These are phyloP conservation scores for Aciculosporium take DNA, from an alignment of 2,329 filamentous ascomycete genomes.

Conservation along the genomic window DNA sequence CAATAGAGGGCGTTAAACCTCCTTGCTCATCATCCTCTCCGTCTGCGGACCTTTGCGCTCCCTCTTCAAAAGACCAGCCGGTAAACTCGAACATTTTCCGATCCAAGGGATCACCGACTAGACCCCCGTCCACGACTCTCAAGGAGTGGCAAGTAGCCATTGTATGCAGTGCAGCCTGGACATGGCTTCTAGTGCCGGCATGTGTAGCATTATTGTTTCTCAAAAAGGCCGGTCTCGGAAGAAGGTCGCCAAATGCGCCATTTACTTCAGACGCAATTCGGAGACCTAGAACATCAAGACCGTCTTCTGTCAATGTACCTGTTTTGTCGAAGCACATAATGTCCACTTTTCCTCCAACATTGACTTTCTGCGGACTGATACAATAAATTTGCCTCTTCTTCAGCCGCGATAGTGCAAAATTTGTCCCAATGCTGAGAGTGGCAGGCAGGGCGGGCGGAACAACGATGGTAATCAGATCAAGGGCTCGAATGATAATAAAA, in stretches of 20 bases:
- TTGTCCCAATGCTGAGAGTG: slow-evolving; percentile 90
- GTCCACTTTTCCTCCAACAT: slow-evolving; percentile 90
- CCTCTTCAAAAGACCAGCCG: slow-evolving; percentile 82
- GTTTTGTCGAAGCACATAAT: slow-evolving; percentile 98
- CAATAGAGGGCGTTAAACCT: slow-evolving; percentile 74
- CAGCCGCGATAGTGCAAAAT: slow-evolving; percentile 76
- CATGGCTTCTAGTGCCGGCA: background rate
- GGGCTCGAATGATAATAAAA: slow-evolving; percentile 76
- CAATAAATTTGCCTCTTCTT: slow-evolving; percentile 90
- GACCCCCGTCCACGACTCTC: slow-evolving; percentile 69
- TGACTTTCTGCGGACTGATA: slow-evolving; percentile 93
- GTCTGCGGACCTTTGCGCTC: slow-evolving; percentile 50
- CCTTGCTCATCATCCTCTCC: slow-evolving; percentile 60
- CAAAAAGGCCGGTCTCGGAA: slow-evolving; percentile 36
- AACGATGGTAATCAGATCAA: slow-evolving; percentile 95
- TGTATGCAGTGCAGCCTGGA: slow-evolving; percentile 61
- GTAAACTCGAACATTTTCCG: slow-evolving; percentile 99
- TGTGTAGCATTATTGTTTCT: background rate
- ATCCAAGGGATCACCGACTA: slow-evolving; percentile 87
- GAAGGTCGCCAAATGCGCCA: slow-evolving; percentile 58
- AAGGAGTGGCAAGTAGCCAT: slow-evolving; percentile 98
- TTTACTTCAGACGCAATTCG: slow-evolving; percentile 54
- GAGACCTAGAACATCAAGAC: slow-evolving; percentile 81
- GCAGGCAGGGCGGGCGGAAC: slow-evolving; percentile 90
- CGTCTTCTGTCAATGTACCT: slow-evolving; percentile 93